Conservation (phyloP, 2,329 filamentous ascomycete genomes). For the Talaromyces sp. region DNA sequence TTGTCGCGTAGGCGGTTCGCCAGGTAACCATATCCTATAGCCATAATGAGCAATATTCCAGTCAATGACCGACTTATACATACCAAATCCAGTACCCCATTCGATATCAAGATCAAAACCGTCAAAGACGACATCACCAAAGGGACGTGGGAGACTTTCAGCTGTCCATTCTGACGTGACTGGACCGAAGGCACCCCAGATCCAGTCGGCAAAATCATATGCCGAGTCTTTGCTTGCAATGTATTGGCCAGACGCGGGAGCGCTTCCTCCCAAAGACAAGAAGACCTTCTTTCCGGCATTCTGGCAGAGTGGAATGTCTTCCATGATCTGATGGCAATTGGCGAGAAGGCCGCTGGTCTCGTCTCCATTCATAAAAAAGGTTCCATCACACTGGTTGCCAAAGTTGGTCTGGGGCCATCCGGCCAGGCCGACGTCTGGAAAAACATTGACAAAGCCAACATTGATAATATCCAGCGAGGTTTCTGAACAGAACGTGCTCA, state of each 20-base stretch:
- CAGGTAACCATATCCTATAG: conserved; percentile 42
- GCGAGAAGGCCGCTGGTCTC: conserved; percentile 37
- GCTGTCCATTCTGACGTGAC: conserved; percentile 22
- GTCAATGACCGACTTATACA: conserved; percentile 24
- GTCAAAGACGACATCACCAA: conserved; percentile 45
- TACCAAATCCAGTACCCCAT: conserved; percentile 45
- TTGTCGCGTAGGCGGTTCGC: conserved; percentile 42
- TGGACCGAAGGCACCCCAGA: conserved; percentile 49
- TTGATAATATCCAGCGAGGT: conserved; percentile 51
- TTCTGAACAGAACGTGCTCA: conserved; percentile 49
- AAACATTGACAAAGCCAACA: conserved; percentile 51
- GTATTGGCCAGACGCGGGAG: conserved; percentile 33
- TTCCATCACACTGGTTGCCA: conserved; percentile 49
- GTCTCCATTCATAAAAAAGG: conserved; percentile 30
- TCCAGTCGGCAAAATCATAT: conserved; percentile 44
- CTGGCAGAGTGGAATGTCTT: conserved; percentile 43
- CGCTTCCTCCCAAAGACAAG: conserved; percentile 42
- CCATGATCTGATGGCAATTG: conserved; percentile 39
- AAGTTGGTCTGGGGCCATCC: conserved; percentile 53
- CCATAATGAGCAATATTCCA: neutral
- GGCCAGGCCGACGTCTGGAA: conserved; percentile 42
- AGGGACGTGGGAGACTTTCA: conserved; percentile 43
- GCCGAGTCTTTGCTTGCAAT: conserved; percentile 38
- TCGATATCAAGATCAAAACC: conserved; percentile 52
- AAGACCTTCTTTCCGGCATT: conserved; percentile 41